A percentile compares a stretch with the other conserved stretches of the same genome.
Evolutionary conservation across 2,329 filamentous ascomycete genomes (phyloP).

Genomic region (Venturia carpophila): DNA sequence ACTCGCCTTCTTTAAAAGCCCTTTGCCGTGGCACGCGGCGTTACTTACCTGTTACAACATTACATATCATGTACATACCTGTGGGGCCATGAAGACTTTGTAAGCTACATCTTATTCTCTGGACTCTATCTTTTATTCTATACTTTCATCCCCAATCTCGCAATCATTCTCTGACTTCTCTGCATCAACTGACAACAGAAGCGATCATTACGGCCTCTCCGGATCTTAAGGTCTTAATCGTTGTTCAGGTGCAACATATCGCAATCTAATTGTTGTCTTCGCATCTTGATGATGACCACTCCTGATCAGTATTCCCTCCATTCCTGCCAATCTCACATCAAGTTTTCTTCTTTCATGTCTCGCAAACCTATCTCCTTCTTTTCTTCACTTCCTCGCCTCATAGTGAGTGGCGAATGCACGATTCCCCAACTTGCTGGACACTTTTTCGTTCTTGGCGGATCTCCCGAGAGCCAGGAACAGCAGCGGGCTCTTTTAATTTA

Average conservation of each 20-base stretch:
- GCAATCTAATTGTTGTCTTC: no score
- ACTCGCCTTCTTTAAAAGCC: not conserved
- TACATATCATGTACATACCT: not conserved
- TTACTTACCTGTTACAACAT: constrained; percentile 4
- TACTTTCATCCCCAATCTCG: not conserved
- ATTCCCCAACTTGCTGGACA: not conserved
- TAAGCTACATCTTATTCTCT: constrained; percentile 7
- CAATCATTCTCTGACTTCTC: no score
- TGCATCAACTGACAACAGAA: no score
- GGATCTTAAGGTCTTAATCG: not conserved
- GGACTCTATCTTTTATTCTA: not conserved
- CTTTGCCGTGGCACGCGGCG: not conserved
- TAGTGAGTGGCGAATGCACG: not conserved
- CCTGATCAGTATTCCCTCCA: no score
- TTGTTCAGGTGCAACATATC: no score
- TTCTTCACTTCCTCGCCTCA: not conserved
- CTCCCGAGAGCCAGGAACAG: not conserved
- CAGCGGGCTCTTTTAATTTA: not conserved
- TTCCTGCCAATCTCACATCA: no score
- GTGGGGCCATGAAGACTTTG: not conserved
- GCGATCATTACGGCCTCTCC: not conserved
- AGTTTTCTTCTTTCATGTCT: no score
- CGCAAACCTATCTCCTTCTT: no score
- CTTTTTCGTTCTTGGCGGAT: not conserved
- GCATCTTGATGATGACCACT: no score